phyloP scores from a whole-genome alignment of 73 alveolate species.

The Paramecium tetraurelia region DNA sequence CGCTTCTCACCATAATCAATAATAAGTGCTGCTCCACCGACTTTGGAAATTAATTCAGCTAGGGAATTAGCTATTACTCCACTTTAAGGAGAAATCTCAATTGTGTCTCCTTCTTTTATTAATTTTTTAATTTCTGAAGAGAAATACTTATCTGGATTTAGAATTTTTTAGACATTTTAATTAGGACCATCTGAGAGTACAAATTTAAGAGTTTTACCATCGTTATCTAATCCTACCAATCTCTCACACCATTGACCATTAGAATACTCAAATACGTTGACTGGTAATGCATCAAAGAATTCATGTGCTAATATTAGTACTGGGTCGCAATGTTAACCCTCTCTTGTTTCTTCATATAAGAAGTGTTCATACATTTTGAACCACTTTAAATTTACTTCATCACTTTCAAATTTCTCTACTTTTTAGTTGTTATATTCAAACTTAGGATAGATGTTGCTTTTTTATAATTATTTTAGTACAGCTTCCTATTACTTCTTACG shows the following conservation, averaged over 20 bases:
- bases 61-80: constrained; percentile 63
- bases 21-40: constrained; percentile 75
- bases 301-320: constrained; percentile 86
- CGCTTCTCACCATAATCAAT: constrained; percentile 91
- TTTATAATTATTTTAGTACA: constrained; percentile 55
- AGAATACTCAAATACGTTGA: constrained; percentile 69
- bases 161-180: constrained; percentile 67
- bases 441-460: constrained; percentile 43
- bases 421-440: constrained; percentile 43
- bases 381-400: constrained; percentile 53
- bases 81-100: constrained; percentile 78
- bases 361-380: constrained; percentile 56
- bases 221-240: constrained; percentile 53
- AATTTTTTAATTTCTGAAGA: constrained; percentile 63
- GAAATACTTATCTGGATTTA: constrained; percentile 83
- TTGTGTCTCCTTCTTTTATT: constrained; percentile 75
- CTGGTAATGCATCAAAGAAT: constrained; percentile 89
- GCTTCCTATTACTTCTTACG: constrained; percentile 67
- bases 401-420: constrained; percentile 52
- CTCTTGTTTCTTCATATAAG: constrained; percentile 45
- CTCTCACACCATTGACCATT: constrained; percentile 74
- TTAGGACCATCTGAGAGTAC: constrained; percentile 62
- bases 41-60: constrained; percentile 60
- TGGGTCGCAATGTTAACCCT: constrained; percentile 57
- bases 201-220: constrained; percentile 55